Conservation (phyloP, 2,329 filamentous ascomycete species). For the Cladosporium sp. region DNA sequence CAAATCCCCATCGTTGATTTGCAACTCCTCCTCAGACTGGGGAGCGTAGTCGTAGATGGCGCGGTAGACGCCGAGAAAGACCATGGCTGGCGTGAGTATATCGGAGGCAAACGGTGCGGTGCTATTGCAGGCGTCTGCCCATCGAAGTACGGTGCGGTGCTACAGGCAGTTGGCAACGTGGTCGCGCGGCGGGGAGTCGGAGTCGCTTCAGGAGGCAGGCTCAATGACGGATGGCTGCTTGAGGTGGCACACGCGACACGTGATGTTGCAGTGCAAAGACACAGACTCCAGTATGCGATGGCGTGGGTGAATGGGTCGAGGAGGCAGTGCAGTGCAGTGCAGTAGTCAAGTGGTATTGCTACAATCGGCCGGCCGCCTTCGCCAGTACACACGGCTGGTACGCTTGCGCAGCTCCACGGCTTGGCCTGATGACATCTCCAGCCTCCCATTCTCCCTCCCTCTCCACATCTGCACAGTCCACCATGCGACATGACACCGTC, state of each 20-base stretch:
- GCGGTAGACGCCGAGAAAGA: constrained; percentile 85
- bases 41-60: constrained; percentile 91
- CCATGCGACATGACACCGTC: not conserved
- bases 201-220: constrained; percentile 10
- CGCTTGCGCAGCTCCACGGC: not conserved
- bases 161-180: constrained; percentile 8
- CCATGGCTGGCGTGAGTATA: constrained; percentile 56
- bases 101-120: not conserved
- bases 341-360: not conserved
- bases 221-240: constrained; percentile 2
- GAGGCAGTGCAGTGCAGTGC: not conserved
- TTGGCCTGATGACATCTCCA: constrained; percentile 1
- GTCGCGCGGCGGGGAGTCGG: constrained; percentile 3
- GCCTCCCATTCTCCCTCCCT: not conserved
- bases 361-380: not conserved
- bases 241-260: not conserved
- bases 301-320: not conserved
- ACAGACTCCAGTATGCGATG: not conserved
- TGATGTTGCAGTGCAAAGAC: not conserved
- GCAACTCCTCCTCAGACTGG: constrained; percentile 79
- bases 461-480: not conserved
- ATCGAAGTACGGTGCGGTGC: not conserved
- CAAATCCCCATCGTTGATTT: constrained; percentile 79
- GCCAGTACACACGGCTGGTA: not conserved
- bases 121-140: not conserved